Percentiles rank a stretch among this genome's conserved stretches.
These are phyloP conservation scores for Geosmithia flava DNA, from an alignment of 2,329 filamentous ascomycete species.

Conservation along the genomic window DNA sequence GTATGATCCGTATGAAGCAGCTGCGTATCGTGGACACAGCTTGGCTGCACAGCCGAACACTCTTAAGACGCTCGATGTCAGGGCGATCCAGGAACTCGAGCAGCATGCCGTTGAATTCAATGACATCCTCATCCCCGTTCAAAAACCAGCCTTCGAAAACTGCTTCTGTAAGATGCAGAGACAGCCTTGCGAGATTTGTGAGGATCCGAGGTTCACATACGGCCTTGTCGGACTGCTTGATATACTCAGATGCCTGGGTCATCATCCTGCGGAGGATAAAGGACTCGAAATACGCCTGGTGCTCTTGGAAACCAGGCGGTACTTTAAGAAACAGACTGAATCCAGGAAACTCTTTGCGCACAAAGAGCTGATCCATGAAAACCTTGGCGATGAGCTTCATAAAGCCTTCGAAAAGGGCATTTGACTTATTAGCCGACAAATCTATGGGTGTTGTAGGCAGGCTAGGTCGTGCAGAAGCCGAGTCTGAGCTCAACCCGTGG, in stretches of 20 bases:
- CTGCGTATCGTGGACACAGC: conserved; percentile 64
- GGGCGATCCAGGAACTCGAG: conserved; percentile 83
- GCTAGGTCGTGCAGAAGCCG: conserved; percentile 33
- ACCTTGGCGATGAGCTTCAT: conserved; percentile 67
- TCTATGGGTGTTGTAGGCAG: conserved; percentile 22
- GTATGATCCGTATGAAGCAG: conserved; percentile 65
- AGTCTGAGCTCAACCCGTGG: conserved; percentile 42
- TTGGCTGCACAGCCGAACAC: conserved; percentile 81
- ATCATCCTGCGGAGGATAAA: conserved; percentile 71
- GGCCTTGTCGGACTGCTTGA: conserved; percentile 59
- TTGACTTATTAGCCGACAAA: conserved; percentile 15
- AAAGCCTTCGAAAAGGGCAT: conserved; percentile 60
- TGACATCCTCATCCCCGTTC: conserved; percentile 67
- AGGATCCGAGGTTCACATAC: conserved; percentile 73
- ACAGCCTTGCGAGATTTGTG: conserved; percentile 75
- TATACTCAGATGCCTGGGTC: conserved; percentile 52
- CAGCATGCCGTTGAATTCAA: conserved; percentile 77
- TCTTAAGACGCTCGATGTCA: conserved; percentile 70
- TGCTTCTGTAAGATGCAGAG: conserved; percentile 71
- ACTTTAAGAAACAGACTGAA: conserved; percentile 78
- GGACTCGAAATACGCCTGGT: conserved; percentile 91
- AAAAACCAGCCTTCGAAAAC: conserved; percentile 97
- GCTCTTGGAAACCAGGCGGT: conserved; percentile 85
- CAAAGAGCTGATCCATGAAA: conserved; percentile 76
- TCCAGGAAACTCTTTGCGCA: conserved; percentile 80